These are phyloP conservation scores for Elaeis oleifera DNA, from an alignment of 202 grass and related monocot genomes.

Conservation along the genomic window DNA sequence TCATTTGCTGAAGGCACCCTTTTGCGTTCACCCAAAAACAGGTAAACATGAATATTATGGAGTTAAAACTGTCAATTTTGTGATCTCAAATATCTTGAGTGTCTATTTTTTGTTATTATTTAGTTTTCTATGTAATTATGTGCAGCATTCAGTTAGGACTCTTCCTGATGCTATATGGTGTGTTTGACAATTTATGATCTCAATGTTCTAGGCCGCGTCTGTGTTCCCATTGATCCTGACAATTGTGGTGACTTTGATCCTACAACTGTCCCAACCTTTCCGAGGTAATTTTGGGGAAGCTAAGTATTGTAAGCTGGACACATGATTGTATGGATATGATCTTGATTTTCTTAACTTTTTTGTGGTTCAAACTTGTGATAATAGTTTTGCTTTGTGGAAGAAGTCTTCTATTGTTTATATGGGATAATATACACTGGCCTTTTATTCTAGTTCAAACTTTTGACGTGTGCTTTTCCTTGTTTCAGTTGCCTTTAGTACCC, in stretches of 20 bases:
- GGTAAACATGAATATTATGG: conserved; percentile 24
- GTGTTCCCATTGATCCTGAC: conserved; percentile 79
- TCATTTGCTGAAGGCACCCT: conserved; percentile 86
- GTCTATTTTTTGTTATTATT: neutral
- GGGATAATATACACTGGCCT: no score
- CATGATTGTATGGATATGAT: no score
- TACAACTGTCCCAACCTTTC: conserved; percentile 40
- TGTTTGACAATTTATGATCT: conserved; percentile 11
- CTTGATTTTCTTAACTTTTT: no score
- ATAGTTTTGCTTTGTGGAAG: no score
- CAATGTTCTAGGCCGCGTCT: conserved; percentile 59
- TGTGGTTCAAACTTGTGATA: no score
- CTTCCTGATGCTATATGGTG: no score
- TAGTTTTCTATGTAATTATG: neutral
- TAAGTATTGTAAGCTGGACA: no score
- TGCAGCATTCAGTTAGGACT: neutral
- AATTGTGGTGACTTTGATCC: conserved; percentile 85
- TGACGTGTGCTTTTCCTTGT: no score
- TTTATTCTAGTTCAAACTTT: no score
- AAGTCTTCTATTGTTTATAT: no score
- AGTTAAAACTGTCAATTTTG: neutral
- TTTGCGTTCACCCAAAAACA: conserved; percentile 85
- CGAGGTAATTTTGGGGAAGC: neutral
- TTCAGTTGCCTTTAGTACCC: no score
- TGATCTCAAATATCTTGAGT: neutral